phyloP scores from a whole-genome alignment of 495 filamentous ascomycete genomes.

The Aspergillus egyptiacus region DNA sequence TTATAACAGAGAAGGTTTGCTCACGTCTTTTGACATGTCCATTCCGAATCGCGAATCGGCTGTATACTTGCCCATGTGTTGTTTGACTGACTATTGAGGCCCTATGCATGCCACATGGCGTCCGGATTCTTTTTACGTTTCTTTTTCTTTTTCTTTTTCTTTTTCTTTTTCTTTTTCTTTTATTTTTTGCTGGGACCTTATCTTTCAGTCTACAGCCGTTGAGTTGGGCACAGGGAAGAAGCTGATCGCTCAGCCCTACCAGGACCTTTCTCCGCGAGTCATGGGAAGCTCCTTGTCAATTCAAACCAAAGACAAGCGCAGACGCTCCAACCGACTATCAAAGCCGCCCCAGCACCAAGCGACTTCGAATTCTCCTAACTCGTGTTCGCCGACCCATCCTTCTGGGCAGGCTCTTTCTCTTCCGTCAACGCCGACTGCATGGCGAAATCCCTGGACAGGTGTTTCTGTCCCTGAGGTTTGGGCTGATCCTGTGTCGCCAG shows the following conservation, averaged over 20 bases:
- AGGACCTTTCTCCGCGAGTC: constrained; percentile 15
- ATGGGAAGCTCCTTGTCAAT: constrained; percentile 39
- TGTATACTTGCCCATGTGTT: not conserved
- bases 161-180: constrained; percentile 2
- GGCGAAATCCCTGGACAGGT: constrained; percentile 19
- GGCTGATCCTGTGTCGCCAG: not conserved
- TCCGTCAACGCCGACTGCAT: constrained; percentile 6
- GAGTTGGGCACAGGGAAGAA: constrained; percentile 10
- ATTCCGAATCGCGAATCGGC: not conserved
- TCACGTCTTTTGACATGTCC: not conserved
- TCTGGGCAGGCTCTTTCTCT: constrained; percentile 6
- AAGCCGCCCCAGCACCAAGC: constrained; percentile 37
- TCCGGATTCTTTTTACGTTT: too few species aligned
- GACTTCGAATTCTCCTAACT: constrained; percentile 8
- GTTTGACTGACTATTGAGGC: not conserved
- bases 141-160: too few species aligned
- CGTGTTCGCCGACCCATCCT: constrained; percentile 10
- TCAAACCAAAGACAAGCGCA: constrained; percentile 32
- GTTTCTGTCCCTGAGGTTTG: constrained; percentile 9
- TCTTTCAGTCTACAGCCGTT: too few species aligned
- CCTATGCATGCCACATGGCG: too few species aligned
- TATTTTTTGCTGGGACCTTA: too few species aligned
- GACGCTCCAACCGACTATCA: constrained; percentile 36
- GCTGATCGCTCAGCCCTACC: constrained; percentile 9
- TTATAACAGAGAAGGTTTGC: too few species aligned